Evolutionary conservation across 164 flowering plant species (phyloP).

Genomic region (Chimonanthus praecox): DNA sequence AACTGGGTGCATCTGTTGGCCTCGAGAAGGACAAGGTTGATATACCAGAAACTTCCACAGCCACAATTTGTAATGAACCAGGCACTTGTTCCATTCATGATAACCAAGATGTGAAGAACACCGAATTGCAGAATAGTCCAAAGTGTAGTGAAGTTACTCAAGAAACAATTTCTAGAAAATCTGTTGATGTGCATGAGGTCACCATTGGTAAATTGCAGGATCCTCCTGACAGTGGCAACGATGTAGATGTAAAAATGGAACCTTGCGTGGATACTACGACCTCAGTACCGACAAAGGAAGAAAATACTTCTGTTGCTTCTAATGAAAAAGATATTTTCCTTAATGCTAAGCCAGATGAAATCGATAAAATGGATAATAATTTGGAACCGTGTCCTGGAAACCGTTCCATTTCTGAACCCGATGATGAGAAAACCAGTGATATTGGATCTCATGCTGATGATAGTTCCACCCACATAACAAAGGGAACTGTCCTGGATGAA

Average conservation of each 20-base stretch:
- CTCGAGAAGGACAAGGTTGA: slow-evolving; percentile 30
- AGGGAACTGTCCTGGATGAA: neutral
- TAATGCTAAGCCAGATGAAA: neutral
- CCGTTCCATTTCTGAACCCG: neutral
- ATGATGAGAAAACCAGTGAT: neutral
- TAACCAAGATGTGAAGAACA: neutral
- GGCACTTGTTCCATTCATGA: slow-evolving; percentile 6
- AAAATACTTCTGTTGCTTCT: slow-evolving; percentile 4
- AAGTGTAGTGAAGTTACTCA: neutral
- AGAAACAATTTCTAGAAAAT: slow-evolving; percentile 2
- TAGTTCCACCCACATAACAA: too few relatives aligned
- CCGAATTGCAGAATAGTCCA: neutral
- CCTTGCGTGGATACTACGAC: neutral
- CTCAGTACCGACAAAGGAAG: neutral
- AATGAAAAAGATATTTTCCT: slow-evolving; percentile 14
- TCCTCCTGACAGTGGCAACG: neutral
- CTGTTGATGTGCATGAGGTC: slow-evolving; percentile 7
- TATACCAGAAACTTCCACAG: slow-evolving; percentile 7
- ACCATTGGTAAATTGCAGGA: slow-evolving; percentile 1
- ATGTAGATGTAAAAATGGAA: neutral
- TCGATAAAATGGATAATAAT: neutral
- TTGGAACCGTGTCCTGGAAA: neutral
- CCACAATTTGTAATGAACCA: slow-evolving; percentile 3
- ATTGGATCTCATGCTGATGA: too few relatives aligned
- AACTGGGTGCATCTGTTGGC: slow-evolving; percentile 46